phyloP scores from a whole-genome alignment of 306 rosid species.

The Trifolium pratense region DNA sequence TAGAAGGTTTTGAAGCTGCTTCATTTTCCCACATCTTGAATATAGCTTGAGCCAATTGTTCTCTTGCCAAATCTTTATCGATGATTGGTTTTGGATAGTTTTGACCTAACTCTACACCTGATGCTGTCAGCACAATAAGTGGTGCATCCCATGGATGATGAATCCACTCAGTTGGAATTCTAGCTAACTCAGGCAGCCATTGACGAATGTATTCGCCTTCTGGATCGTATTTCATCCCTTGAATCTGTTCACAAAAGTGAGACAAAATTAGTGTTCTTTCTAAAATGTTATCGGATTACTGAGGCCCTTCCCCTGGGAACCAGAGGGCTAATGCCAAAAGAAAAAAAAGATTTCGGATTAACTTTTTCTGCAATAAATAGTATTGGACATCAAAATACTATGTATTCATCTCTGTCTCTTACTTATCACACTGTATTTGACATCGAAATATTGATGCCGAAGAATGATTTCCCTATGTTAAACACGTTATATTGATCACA shows the following conservation, averaged over 20 bases:
- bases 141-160: constrained; percentile 98
- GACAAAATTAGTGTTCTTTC: constrained; percentile 11
- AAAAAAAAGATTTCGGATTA: no score
- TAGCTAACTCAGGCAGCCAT: constrained; percentile 88
- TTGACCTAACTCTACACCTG: constrained; percentile 84
- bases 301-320: no score
- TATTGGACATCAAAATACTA: no score
- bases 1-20: constrained; percentile 51
- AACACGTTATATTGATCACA: no score
- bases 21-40: constrained; percentile 83
- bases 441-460: neutral
- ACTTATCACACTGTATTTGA: neutral
- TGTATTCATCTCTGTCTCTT: no score
- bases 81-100: constrained; percentile 83
- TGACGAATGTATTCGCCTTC: constrained; percentile 87
- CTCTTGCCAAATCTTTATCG: constrained; percentile 71
- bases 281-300: neutral
- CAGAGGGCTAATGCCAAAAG: no score
- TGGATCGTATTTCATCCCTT: constrained; percentile 79
- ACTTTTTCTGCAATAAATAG: no score
- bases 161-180: constrained; percentile 94
- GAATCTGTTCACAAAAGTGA: constrained; percentile 57
- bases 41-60: constrained; percentile 64
- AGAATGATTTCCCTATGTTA: no score
- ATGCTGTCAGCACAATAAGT: constrained; percentile 61